Percentiles rank a stretch among this genome's conserved stretches.
These are phyloP conservation scores for Tolypocladium ophioglossoides DNA, from an alignment of 2,329 filamentous ascomycete genomes.

Conservation along the genomic window DNA sequence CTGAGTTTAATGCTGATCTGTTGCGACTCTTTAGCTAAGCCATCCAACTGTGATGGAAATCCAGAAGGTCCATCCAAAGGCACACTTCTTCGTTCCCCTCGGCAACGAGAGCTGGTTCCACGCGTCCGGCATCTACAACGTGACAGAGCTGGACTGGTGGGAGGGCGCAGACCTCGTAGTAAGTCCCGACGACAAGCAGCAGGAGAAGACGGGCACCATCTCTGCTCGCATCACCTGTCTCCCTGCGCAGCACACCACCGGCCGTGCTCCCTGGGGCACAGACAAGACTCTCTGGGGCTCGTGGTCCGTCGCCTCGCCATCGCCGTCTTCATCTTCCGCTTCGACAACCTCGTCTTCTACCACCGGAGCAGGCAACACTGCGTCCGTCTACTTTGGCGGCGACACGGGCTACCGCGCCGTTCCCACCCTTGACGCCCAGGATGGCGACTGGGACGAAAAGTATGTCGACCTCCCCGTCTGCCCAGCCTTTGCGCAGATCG, in stretches of 20 bases:
- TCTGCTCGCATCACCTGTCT: slow-evolving; percentile 60
- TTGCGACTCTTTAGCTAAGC: slow-evolving; percentile 36
- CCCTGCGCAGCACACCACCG: slow-evolving; percentile 68
- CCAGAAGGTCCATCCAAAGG: slow-evolving; percentile 54
- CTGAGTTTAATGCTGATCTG: not conserved
- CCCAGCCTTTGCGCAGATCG: slow-evolving; percentile 72
- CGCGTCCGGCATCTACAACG: slow-evolving; percentile 52
- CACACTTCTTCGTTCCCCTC: slow-evolving; percentile 71
- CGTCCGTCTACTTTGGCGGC: slow-evolving; percentile 58
- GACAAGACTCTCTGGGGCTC: slow-evolving; percentile 71
- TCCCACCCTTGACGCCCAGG: slow-evolving; percentile 42
- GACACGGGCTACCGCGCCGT: slow-evolving; percentile 79
- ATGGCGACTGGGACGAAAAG: slow-evolving; percentile 57
- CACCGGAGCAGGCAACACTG: slow-evolving; percentile 34
- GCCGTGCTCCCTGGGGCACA: slow-evolving; percentile 53
- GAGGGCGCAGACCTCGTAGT: slow-evolving; percentile 59
- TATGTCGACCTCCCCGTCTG: slow-evolving; percentile 55
- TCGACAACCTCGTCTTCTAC: too few species aligned
- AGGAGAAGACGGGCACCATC: slow-evolving; percentile 28
- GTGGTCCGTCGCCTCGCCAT: slow-evolving; percentile 48
- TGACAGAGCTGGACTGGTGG: slow-evolving; percentile 88
- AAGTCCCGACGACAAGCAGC: not conserved
- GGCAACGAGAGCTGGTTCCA: slow-evolving; percentile 70
- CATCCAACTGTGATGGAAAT: slow-evolving; percentile 60
- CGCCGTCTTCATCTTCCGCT: slow-evolving; percentile 27